Evolutionary conservation across 2,329 filamentous ascomycete genomes (phyloP).

Genomic region (Metarhizium brunneum): DNA sequence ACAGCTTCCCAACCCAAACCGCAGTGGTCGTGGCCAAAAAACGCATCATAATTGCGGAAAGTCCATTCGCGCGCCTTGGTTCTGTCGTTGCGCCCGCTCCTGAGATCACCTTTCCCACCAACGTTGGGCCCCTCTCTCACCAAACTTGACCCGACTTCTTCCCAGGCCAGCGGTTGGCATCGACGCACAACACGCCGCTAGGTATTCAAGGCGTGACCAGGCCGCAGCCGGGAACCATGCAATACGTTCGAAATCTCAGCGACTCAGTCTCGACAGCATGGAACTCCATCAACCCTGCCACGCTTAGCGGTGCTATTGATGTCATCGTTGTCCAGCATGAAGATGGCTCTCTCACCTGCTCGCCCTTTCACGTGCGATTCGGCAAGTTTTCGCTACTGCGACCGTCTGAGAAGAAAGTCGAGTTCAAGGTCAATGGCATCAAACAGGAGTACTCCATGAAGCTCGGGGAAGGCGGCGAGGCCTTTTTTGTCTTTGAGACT

Average conservation of each 20-base stretch:
- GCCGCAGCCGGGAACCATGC: conserved; percentile 51
- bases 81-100: background rate
- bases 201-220: conserved; percentile 1
- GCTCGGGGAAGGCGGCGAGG: conserved; percentile 91
- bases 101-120: background rate
- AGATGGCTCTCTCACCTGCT: conserved; percentile 82
- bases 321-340: conserved; percentile 96
- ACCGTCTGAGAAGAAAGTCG: conserved; percentile 97
- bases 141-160: background rate
- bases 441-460: conserved; percentile 98
- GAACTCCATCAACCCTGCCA: conserved; percentile 99
- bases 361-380: conserved; percentile 96
- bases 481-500: conserved; percentile 98
- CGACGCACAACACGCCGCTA: background rate
- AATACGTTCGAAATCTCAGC: conserved; percentile 94
- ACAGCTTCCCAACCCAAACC: background rate
- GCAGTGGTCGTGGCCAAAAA: background rate
- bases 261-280: conserved; percentile 96
- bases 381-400: conserved; percentile 95
- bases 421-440: conserved; percentile 87
- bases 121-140: background rate
- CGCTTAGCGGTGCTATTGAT: conserved; percentile 94
- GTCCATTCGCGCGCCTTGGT: background rate
- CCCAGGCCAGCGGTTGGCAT: background rate
- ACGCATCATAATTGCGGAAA: background rate